Evolutionary conservation across 768 basidiomycete genomes (phyloP), one percentile per base, ranked within the genome.

Genomic region (Hemileccinum rubropunctum): DNA sequence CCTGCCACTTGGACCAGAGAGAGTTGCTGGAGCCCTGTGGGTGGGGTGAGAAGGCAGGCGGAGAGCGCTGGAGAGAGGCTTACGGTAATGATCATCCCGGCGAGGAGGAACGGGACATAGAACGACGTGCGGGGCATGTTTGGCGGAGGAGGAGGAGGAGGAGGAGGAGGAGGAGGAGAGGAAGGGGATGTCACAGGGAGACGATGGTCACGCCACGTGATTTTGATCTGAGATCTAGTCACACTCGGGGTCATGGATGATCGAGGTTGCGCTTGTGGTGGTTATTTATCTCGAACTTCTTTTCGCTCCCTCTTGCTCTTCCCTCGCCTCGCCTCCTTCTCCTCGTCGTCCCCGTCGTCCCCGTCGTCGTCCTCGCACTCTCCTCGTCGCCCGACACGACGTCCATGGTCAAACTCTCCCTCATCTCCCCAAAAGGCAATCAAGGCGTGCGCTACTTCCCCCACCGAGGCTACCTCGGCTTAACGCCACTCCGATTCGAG

Each of bases 81-180:
- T 51, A 88, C 91, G 15, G 90, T 95, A 51, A 94, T 69, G 63
- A 98, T 88, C 95, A 97, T 97, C 42, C 95, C 94, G 48, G 76
- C 83, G 15, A 98, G 83, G 65, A 98, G 87, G 62, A 88, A 61
- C 28, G 89, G 88, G 47, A 91, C 73, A 66, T 77, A 89, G 54
- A 83, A 63, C 20, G 81, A 78, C 58, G 80, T 73, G 44, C 38
- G 63, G 18, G 87, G 77, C 89, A 91, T 91, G 42, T 11, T 14
- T 9, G 28, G 60, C 51, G 36, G 34, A 35, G 62, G 57, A 39
- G 57, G 38, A 23, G 32, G 45, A 48, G 51, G 61, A 53, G 38
- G 32, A 33, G 62, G 57, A 39, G 57, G 38, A 23, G 32, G 45
- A 48, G 51, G 59, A 53, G 39, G n/a, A n/a, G n/a, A n/a, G 30